Evolutionary conservation across 2,329 filamentous ascomycete species (phyloP).

Genomic region (Pezicula carpinea): DNA sequence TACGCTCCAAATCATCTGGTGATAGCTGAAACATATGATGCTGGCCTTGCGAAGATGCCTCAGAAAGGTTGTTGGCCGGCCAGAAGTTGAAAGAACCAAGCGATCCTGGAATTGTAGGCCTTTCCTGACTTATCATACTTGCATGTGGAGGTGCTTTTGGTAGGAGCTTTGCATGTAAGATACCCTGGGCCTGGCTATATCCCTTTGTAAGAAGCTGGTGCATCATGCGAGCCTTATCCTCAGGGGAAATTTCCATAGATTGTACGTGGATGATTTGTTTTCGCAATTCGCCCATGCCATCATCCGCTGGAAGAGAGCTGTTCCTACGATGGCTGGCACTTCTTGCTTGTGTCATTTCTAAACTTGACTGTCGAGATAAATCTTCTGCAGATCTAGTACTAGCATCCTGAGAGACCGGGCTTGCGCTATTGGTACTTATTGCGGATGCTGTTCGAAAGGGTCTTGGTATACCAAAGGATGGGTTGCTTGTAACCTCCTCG

Average conservation of each 20-base stretch:
- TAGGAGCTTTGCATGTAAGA: conserved; percentile 23
- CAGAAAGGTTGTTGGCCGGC: conserved; percentile 37
- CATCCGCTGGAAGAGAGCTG: conserved; percentile 58
- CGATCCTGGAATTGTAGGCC: conserved; percentile 38
- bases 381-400: conserved; percentile 21
- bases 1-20: conserved; percentile 60
- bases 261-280: conserved; percentile 66
- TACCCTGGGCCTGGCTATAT: conserved; percentile 46
- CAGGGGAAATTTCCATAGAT: conserved; percentile 48
- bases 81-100: conserved; percentile 55
- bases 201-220: conserved; percentile 67
- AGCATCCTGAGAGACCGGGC: conserved; percentile 5
- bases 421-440: conserved; percentile 9
- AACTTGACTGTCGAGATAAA: conserved; percentile 19
- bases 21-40: conserved; percentile 44
- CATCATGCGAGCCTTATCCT: conserved; percentile 67
- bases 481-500: conserved; percentile 23
- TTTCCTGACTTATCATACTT: conserved; percentile 33
- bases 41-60: conserved; percentile 14
- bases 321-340: conserved; percentile 16
- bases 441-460: conserved; percentile 19
- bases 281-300: conserved; percentile 68
- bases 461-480: conserved; percentile 18
- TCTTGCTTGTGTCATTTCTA: conserved; percentile 9
- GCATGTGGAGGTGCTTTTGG: conserved; percentile 16